phyloP scores from a whole-genome alignment of 2,329 filamentous ascomycete genomes.

The Phyllosticta capitalensis region DNA sequence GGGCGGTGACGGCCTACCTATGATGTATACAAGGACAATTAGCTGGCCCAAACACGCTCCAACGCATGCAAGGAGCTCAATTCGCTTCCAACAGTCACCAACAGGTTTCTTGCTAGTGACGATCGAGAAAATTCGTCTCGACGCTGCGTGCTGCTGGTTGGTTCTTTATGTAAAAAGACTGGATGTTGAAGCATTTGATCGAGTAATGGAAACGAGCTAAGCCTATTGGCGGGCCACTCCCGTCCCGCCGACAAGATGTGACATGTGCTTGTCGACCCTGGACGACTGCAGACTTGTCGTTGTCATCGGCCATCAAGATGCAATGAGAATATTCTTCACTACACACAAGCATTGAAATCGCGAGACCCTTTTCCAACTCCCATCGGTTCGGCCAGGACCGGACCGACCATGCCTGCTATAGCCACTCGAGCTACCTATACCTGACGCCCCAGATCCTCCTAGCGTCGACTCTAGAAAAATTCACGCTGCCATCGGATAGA shows the following conservation, averaged over 20 bases:
- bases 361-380: neutral
- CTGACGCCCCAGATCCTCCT: neutral
- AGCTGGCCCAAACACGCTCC: neutral
- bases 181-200: conserved; percentile 10
- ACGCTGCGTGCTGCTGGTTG: neutral
- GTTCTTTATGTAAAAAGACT: conserved; percentile 7
- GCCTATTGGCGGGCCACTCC: conserved; percentile 1
- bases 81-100: neutral
- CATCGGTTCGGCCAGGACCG: neutral
- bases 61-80: neutral
- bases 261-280: neutral
- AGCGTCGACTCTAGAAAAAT: neutral
- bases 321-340: no score
- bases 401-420: neutral
- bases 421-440: neutral
- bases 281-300: neutral
- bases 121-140: neutral
- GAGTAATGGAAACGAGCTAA: conserved; percentile 12
- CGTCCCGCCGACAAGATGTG: neutral
- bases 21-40: neutral
- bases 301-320: no score
- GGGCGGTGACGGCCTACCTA: neutral
- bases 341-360: no score
- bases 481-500: neutral
- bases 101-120: neutral